Evolutionary conservation across 2,329 filamentous ascomycete genomes (phyloP), one percentile per base, ranked within the genome.

Genomic region (Pseudogymnoascus sp.): DNA sequence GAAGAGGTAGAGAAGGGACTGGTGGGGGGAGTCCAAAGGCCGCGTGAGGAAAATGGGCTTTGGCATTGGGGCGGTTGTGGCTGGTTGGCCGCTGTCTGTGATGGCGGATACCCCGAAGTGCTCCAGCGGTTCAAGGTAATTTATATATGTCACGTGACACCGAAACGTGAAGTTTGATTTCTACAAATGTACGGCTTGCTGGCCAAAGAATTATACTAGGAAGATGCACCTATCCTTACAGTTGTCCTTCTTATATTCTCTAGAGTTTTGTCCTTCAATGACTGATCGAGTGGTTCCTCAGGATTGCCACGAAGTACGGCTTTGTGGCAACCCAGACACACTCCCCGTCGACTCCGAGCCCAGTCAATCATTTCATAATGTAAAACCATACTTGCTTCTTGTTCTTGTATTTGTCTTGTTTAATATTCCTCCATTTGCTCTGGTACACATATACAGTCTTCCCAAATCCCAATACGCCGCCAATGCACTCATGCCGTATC

Each of bases 401-500:
- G 5, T 29, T n/a, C 29, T 18, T 54, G 47, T 54, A 54, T 16
- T 18, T 31, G 14, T 54, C 26, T 54, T 57, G 51, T 12, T 57
- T 34, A 26, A 57, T 57, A 18, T 57, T 57, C 29, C 51, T 57
- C 31, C 23, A 57, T 57, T 34, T 57, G 51, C 51, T 34, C 51
- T 57, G 51, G 51, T 57, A 57, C 34, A 57, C 51, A 57, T 51
- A 57, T 34, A 34, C n/a, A 57, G 6, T 57, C 51, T 57, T 57
- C 51, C 51, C 51, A 57, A 57, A 57, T 57, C 51, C 51, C 51
- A 57, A 57, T 57, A 57, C 51, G 51, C 51, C 51, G 51, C 51
- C 51, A 34, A 57, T 57, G 51, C 51, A 34, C 51, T 57, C 26
- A 34, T 54, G 26, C 51, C 29, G 42, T 57, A 57, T 57, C 51